Evolutionary conservation across 768 basidiomycete genomes (phyloP), one percentile per base, ranked within the genome.

Genomic region (Pulveroboletus sp.): DNA sequence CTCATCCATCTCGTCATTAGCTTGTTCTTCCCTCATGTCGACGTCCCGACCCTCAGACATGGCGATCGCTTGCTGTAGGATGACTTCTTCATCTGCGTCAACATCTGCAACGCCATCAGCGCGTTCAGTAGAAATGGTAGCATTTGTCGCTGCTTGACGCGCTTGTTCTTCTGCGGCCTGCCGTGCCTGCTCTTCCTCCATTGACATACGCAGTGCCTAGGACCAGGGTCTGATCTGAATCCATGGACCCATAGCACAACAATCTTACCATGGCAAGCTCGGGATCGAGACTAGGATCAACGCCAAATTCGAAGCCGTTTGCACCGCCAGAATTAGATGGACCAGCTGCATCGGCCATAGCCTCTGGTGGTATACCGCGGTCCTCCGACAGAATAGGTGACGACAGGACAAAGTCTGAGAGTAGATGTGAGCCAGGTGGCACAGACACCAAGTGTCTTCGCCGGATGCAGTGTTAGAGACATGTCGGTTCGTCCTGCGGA

Each of bases 201-300:
- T 83, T 1, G 94, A 97, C 89, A 98, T 91, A 32, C 94, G 88
- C 37, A 99, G 79, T 9, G 93, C 95, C 94, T 96, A 57, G 8
- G 36, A 38, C 15, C 18, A 37, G 27, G 5, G 47, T 52, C 27
- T 56, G 40, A 5, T 18, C 38, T 35, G 30, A 37, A 18, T 38
- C 18, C n/a, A 50, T 30, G 7, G 11, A 42, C 6, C 37, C 30
- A 17, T 30, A 37, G 17, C 47, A 32, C 14, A 8, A 36, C 6
- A 44, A 21, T 68, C 78, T 52, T 49, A 92, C 94, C 92, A 97
- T 93, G 2, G 96, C 95, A 41, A 99, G 76, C 67, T 98, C 95
- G 0, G 95, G 95, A 64, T 98, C 95, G 52, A 97, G 76, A 65
- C 83, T 91, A 5, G 96, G 95, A 68, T 98, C 96, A 5, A 99